Evolutionary conservation across 2,329 filamentous ascomycete species (phyloP), one percentile per base, ranked within the genome.

Genomic region (Madurella fahalii): DNA sequence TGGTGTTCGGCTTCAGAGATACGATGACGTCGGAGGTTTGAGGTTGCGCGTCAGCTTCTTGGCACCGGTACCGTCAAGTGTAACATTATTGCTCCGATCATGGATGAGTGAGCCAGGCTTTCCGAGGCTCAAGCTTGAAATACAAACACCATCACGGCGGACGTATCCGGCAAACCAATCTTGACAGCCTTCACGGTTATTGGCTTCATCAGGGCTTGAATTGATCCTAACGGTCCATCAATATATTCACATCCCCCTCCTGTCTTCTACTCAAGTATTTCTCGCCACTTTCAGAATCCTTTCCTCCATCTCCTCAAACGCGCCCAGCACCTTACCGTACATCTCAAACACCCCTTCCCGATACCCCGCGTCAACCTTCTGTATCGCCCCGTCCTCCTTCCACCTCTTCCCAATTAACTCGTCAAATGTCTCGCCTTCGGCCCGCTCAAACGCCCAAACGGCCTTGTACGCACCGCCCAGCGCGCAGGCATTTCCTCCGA

Each of bases 391-490:
- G 61, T 87, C 85, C 72, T 96, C 93, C 58, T 82, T 83, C 94
- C 94, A 99, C 59, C 94, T 78, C 67, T 77, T 76, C 8, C 87
- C 90, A 58, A 99, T 86, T 60, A 96, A 77, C 58, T 93, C 86
- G 68, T 97, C 94, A 73, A 97, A 97, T 4, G 81, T 89, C 79
- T 95, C 85, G 16, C 76, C 78, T 2, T 74, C 69, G 20, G 71
- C 70, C 46, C 89, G 76, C 76, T 94, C 90, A 52, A 90, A 77
- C 1, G 88, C 91, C 94, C 94, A 99, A 0, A 95, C 85, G 13
- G 94, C 93, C 74, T 97, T 97, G 74, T 97, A 96, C 25, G 93
- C 93, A 7, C 90, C 90, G 13, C 94, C 94, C 13, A 97, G 74
- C 11, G 93, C 94, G 72, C 94, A 99, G 2, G 94, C 93, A 73